Percentiles rank a stretch among this genome's conserved stretches.
These are phyloP conservation scores for Helicocarpus griseus DNA, from an alignment of 2,329 filamentous ascomycete species.

Conservation along the genomic window DNA sequence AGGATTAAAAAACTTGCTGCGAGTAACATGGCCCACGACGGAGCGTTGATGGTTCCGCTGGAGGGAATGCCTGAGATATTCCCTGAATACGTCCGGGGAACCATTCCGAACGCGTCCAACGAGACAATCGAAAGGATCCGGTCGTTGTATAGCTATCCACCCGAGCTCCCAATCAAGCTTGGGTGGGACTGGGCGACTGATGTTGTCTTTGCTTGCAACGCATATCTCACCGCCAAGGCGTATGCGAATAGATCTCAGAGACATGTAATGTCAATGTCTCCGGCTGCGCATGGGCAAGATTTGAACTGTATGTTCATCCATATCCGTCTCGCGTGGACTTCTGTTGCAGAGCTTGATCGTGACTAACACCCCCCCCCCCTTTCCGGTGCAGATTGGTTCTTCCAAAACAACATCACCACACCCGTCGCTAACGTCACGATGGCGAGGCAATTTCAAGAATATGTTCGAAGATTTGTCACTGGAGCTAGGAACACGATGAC, in stretches of 20 bases:
- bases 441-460: constrained; percentile 8
- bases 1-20: constrained; percentile 3
- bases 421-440: constrained; percentile 4
- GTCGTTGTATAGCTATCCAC: constrained; percentile 8
- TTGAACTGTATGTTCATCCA: constrained; percentile 7
- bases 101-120: constrained; percentile 4
- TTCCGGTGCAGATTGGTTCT: constrained; percentile 5
- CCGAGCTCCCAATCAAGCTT: constrained; percentile 6
- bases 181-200: constrained; percentile 10
- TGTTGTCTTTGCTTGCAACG: constrained; percentile 10
- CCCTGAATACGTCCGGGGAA: constrained; percentile 8
- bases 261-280: constrained; percentile 11
- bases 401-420: constrained; percentile 4
- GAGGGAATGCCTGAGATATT: constrained; percentile 8
- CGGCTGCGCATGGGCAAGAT: constrained; percentile 9
- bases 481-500: background rate
- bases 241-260: constrained; percentile 6
- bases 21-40: constrained; percentile 8
- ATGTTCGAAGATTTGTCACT: constrained; percentile 8
- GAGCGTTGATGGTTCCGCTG: background rate
- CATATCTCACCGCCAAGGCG: constrained; percentile 6
- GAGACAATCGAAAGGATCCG: constrained; percentile 6
- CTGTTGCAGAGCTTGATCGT: background rate
- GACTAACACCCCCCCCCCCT: no score
- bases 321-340: background rate